Conservation (phyloP, 257 asterid genomes). For the Orobanche coerulescens region DNA sequence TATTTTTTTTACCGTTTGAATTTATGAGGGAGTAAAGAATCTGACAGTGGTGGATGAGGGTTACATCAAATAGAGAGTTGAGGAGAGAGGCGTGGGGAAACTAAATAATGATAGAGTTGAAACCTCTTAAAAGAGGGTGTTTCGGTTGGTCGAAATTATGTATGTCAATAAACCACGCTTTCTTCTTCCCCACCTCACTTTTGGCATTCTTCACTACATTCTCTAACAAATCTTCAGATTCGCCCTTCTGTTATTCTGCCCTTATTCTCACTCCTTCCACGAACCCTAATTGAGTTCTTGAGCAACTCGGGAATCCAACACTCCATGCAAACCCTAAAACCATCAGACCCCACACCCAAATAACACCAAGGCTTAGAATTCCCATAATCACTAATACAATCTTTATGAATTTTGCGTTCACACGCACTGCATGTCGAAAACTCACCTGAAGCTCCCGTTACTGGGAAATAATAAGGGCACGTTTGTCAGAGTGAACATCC, state of each 20-base stretch:
- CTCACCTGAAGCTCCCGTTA: constrained; percentile 34
- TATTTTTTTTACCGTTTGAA: too few relatives aligned
- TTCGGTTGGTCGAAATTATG: too few relatives aligned
- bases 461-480: constrained; percentile 67
- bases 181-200: constrained; percentile 27
- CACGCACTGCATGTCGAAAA: constrained; percentile 46
- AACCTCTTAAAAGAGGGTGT: too few relatives aligned
- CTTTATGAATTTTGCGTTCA: constrained; percentile 42
- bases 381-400: constrained; percentile 44
- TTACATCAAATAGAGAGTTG: too few relatives aligned
- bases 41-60: too few relatives aligned
- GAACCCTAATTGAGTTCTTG: constrained; percentile 35
- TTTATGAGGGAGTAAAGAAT: too few relatives aligned
- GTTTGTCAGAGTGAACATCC: constrained; percentile 31
- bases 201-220: constrained; percentile 26
- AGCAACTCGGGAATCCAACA: constrained; percentile 92
- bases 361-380: constrained; percentile 64
- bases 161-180: too few relatives aligned
- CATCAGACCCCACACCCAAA: constrained; percentile 28
- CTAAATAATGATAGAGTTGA: too few relatives aligned
- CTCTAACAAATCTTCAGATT: constrained; percentile 20
- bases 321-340: constrained; percentile 58
- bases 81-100: too few relatives aligned
- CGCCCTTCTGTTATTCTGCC: constrained; percentile 24
- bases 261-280: constrained; percentile 27